Conservation (phyloP, 441 rosid genomes). For the Cnidoscolus chayamansa region DNA sequence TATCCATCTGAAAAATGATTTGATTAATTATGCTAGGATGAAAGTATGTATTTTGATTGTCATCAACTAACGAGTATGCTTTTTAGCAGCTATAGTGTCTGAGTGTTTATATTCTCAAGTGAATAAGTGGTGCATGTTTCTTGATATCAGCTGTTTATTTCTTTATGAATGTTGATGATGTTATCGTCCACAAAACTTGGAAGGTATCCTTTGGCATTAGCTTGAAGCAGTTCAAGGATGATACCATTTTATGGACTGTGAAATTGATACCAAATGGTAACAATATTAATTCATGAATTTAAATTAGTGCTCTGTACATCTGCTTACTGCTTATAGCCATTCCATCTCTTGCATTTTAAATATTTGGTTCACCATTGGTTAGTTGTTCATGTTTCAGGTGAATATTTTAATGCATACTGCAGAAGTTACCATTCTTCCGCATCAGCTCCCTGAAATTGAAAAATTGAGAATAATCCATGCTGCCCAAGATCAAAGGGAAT, state of each 20-base stretch:
- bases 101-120: no score
- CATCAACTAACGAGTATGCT: background rate
- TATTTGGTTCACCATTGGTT: background rate
- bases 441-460: constrained; percentile 19
- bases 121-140: background rate
- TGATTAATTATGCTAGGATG: background rate
- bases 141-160: background rate
- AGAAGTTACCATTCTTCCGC: constrained; percentile 34
- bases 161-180: background rate
- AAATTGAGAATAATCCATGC: constrained; percentile 38
- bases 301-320: background rate
- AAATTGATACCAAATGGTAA: background rate
- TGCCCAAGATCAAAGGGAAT: constrained; percentile 46
- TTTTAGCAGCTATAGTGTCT: background rate
- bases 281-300: background rate
- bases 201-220: background rate
- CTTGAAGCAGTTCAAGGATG: background rate
- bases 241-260: background rate
- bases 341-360: background rate
- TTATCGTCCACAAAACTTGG: background rate
- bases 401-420: constrained; percentile 58
- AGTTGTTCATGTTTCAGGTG: constrained; percentile 40
- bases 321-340: background rate
- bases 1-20: background rate
- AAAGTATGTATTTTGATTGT: background rate